Base-by-base conservation (phyloP, 176 grass and related monocot species). In the Carex scoparia region DNA sequence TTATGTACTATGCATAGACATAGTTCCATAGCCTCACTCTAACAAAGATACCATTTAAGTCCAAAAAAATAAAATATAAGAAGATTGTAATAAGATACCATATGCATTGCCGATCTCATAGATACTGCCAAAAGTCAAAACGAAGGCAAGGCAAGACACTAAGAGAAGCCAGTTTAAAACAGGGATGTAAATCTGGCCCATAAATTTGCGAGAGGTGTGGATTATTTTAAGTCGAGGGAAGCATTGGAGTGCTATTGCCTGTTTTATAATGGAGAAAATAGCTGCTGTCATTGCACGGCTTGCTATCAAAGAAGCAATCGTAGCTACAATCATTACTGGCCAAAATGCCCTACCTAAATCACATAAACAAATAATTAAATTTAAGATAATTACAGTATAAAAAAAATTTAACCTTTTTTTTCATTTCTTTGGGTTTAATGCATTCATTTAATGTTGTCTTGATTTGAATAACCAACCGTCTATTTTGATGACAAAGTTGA, bases 81-180 rank as follows among this genome's bases (percentile, higher is more conserved):
- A 54, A 44, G 1, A 44, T 32, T 84, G 11, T 59, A 73, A 56
- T 31, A 85, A 89, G 85, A 1, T 79, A 98, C 96, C 96, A 80
- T 98, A 98, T 88, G 96, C 96, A 94, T 95, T 98, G 65, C 96
- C 93, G 8, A 98, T 98, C 89, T 98, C 96, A 73, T 92, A 94
- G 69, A 98, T 95, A 90, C 91, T 95, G 68, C 96, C 91, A 91
- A 98, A 98, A 62, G 80, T 61, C 9, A 79, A 84, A 76, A 98
- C 96, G 86, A 95, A 98, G 3, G 85, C 86, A 33, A 98, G 83
- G 86, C 96, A 95, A 65, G 84, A 98, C 85, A 92, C 90, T 46
- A 95, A 72, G 84, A 98, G 87, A 86, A 95, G 91, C 96, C 96
- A 95, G 87, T 98, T 98, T 85, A 98, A 87, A 79, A 98, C 91